Evolutionary conservation across 495 filamentous ascomycete species (phyloP).

Genomic region (Cercophora newfieldiana): DNA sequence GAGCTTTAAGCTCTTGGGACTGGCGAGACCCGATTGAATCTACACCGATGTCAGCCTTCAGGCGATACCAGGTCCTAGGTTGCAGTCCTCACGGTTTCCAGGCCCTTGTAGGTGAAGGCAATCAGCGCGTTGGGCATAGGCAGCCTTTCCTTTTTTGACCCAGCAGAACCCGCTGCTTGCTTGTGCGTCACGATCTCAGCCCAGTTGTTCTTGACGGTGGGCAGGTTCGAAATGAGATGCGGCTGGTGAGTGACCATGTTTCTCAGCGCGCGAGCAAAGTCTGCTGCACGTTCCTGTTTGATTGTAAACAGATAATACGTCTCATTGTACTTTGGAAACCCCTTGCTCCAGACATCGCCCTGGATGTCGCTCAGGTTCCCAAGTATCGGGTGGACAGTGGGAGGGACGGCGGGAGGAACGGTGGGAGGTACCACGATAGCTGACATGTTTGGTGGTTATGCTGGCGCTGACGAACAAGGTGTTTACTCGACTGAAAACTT

Average conservation of each 20-base stretch:
- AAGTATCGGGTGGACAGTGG: not conserved
- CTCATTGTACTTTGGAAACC: conserved; percentile 10
- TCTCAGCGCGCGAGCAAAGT: conserved; percentile 2
- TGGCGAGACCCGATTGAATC: not conserved
- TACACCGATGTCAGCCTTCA: not conserved
- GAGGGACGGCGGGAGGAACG: conserved; percentile 3
- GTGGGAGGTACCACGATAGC: no score
- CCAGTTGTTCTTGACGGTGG: not conserved
- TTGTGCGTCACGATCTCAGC: not conserved
- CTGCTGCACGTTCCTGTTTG: not conserved
- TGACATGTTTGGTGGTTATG: not conserved
- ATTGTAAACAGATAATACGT: conserved; percentile 9
- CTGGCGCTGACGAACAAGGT: not conserved
- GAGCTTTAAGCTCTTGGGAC: not conserved
- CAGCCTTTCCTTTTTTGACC: not conserved
- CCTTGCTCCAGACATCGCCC: conserved; percentile 14
- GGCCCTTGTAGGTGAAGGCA: conserved; percentile 9
- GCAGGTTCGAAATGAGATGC: not conserved
- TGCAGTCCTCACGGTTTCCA: not conserved
- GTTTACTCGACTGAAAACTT: not conserved
- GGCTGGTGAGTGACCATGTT: not conserved
- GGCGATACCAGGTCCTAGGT: not conserved
- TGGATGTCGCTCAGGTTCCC: conserved; percentile 10
- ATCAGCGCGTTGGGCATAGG: conserved; percentile 8
- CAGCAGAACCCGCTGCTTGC: not conserved